Evolutionary conservation across 2,329 filamentous ascomycete species (phyloP), one percentile per base, ranked within the genome.

Genomic region (Mollisia scopiformis): DNA sequence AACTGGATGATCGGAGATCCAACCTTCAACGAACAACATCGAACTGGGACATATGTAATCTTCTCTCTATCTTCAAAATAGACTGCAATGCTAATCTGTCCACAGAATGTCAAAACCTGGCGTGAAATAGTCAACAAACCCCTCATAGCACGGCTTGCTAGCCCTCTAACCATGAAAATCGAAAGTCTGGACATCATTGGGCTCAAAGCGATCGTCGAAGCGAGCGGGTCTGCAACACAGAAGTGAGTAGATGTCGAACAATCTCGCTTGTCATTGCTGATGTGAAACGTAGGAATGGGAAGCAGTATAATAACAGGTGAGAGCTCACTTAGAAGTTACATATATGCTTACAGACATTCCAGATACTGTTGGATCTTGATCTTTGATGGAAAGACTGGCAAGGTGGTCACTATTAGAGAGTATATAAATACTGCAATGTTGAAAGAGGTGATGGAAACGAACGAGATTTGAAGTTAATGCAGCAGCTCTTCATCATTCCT

Each of bases 321-420:
- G 54, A n/a, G n/a, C n/a, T n/a, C n/a, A n/a, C n/a, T 55, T 31
- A 37, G 11, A 13, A 37, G 33, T 33, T 33, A 3, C 3, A 13
- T n/a, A 2, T 21, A 13, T 35, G 51, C 5, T 52, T 7, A 16
- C 30, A 30, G 6, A 30, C 28, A 52, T 30, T 52, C 13, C 43
- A 58, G 59, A 11, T 62, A 55, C 30, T 46, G 51, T 14, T 62
- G 58, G 61, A 55, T 63, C 33, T 41, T 61, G 43, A 52, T 56
- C 6, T 61, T 61, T 54, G 27, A 41, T 13, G 55, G 49, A 13
- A 31, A 61, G 19, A 58, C 47, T n/a, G 58, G 35, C 14, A 63
- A 60, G 31, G 28, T 63, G 28, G 37, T 61, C 1, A 49, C 57
- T 31, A 63, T 61, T 49, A 25, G 55, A 33, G 61, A 63, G 23